Evolutionary conservation across 2,329 filamentous ascomycete genomes (phyloP).

Genomic region (Xylariales sp.): DNA sequence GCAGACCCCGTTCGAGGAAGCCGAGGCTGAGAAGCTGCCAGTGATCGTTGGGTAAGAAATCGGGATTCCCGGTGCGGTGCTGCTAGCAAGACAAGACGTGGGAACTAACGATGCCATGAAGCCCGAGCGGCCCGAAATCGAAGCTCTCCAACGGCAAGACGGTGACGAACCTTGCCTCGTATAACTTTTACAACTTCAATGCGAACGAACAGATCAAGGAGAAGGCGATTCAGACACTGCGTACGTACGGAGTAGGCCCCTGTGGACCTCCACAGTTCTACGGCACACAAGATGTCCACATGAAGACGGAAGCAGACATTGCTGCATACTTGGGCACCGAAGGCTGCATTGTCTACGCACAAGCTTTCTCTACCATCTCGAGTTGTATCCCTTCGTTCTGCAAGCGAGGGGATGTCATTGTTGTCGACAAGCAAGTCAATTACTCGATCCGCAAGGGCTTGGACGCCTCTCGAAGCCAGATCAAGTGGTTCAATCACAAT

Average conservation of each 20-base stretch:
- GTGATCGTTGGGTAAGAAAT: slow-evolving; percentile 74
- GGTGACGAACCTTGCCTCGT: slow-evolving; percentile 88
- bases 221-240: slow-evolving; percentile 87
- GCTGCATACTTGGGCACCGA: slow-evolving; percentile 83
- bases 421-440: slow-evolving; percentile 89
- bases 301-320: slow-evolving; percentile 93
- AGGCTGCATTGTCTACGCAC: slow-evolving; percentile 90
- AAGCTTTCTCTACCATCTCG: slow-evolving; percentile 94
- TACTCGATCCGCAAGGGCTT: slow-evolving; percentile 92
- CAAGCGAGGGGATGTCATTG: slow-evolving; percentile 95
- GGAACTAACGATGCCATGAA: slow-evolving; percentile 28
- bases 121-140: slow-evolving; percentile 82
- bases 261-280: slow-evolving; percentile 98
- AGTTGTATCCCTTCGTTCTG: slow-evolving; percentile 95
- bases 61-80: background rate
- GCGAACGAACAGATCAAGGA: slow-evolving; percentile 89
- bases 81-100: background rate
- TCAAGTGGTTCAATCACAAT: slow-evolving; percentile 93
- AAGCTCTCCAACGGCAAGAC: slow-evolving; percentile 86
- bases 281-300: slow-evolving; percentile 95
- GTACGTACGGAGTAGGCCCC: slow-evolving; percentile 93
- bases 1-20: slow-evolving; percentile 69
- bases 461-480: slow-evolving; percentile 84
- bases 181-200: slow-evolving; percentile 98
- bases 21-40: slow-evolving; percentile 78